Conservation (phyloP, 306 rosid species). For the Luffa acutangula region DNA sequence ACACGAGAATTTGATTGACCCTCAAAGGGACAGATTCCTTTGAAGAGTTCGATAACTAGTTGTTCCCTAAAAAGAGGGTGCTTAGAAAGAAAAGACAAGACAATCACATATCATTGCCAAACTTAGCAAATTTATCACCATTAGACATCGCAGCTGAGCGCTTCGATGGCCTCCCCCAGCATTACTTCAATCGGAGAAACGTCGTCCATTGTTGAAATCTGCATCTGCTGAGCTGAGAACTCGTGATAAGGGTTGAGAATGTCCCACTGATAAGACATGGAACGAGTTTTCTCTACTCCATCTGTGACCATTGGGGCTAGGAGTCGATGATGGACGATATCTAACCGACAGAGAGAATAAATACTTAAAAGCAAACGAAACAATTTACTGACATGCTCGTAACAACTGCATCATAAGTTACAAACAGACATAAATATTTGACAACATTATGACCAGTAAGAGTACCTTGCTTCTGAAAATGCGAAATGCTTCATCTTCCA, state of each 20-base stretch:
- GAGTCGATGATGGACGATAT: neutral
- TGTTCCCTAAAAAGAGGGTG: neutral
- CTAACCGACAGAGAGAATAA: neutral
- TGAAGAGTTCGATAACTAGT: neutral
- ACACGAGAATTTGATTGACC: neutral
- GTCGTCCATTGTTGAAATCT: neutral
- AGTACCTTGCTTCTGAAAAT: slow-evolving; percentile 58
- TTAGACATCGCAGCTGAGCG: neutral
- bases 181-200: neutral
- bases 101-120: neutral
- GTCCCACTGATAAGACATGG: neutral
- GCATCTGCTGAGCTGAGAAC: neutral
- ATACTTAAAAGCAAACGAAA: neutral
- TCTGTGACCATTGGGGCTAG: neutral
- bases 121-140: neutral
- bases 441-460: neutral
- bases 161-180: neutral
- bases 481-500: slow-evolving; percentile 49
- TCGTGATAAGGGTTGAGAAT: neutral
- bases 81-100: neutral
- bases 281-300: neutral
- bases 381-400: neutral
- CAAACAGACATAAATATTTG: too few relatives aligned
- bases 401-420: neutral
- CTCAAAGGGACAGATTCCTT: neutral